Evolutionary conservation across 257 asterid species (phyloP), one percentile per base, ranked within the genome.

Genomic region (Solanum pinnatisectum): DNA sequence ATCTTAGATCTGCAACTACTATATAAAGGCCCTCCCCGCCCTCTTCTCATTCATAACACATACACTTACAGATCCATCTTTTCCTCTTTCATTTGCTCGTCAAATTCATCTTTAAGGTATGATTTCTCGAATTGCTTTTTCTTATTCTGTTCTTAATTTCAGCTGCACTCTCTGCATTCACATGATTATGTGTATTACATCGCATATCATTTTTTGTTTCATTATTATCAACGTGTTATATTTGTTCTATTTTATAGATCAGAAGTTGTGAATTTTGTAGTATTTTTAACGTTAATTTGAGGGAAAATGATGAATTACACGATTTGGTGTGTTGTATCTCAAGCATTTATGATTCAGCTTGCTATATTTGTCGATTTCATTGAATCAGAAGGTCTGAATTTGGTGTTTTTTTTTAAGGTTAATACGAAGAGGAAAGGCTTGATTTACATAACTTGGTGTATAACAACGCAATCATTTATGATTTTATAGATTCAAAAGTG

Each of bases 1-100:
- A 89, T 90, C 91, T 82, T 73, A 89, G 91, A 88, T 89, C 89
- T 87, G 36, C 85, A 37, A 84, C 86, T 22, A 88, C 90, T 88
- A 89, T 92, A 89, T 79, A 88, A 49, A 85, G 1, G 60, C 60
- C 73, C 7, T 88, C 63, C 93, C 89, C 89, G 90, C 90, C 46
- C 88, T 88, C 83, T 68, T 42, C 13, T 76, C 87, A 36, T 88
- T 78, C 85, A 35, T 37, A 22, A 81, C 63, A 65, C 85, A 78
- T 22, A 74, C 82, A 10, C 77, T 46, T 32, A 40, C 85, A 52
- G 86, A 40, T 10, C 71, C 40, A 74, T 68, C 15, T 89, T 85
- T 36, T 74, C 49, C 39, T n/a, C 59, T 73, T 88, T 81, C 91
- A 44, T 63, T 15, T 52, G 83, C 35, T 78, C 85, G 18, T 32